Percentiles rank a stretch among this genome's conserved stretches.
Conservation (phyloP, 2,329 filamentous ascomycete species). For the Trichoderma koningii region DNA sequence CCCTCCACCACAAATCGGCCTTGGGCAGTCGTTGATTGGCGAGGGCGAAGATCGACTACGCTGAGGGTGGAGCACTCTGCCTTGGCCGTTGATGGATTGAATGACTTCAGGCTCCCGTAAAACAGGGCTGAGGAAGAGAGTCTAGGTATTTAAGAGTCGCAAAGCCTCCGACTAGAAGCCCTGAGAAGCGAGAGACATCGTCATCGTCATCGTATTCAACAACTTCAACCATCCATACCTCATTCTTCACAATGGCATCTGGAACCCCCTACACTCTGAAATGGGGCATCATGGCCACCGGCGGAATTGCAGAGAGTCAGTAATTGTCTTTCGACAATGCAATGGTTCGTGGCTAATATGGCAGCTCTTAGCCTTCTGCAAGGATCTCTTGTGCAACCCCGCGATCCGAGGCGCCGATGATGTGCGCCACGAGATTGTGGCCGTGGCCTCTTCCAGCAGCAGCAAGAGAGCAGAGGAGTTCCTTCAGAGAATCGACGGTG, state of each 20-base stretch:
- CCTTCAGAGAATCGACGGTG: constrained; percentile 69
- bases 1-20: constrained; percentile 15
- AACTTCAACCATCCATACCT: not conserved
- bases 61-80: constrained; percentile 1
- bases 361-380: constrained; percentile 59
- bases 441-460: constrained; percentile 78
- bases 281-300: constrained; percentile 65
- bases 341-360: not conserved
- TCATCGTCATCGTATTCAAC: not conserved
- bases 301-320: constrained; percentile 60
- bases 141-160: not conserved
- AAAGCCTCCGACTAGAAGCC: not conserved
- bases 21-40: constrained; percentile 15
- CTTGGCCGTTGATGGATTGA: not conserved
- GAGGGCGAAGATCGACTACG: constrained; percentile 6
- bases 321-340: constrained; percentile 17
- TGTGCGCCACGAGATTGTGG: constrained; percentile 74
- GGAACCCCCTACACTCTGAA: constrained; percentile 48
- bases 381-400: constrained; percentile 77
- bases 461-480: constrained; percentile 70
- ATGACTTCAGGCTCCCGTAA: not conserved
- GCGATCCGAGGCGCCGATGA: constrained; percentile 68
- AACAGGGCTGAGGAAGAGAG: constrained; percentile 2
- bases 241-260: constrained; percentile 1
- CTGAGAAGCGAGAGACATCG: not conserved